Evolutionary conservation across 1,284 basidiomycete species (phyloP), one percentile per base, ranked within the genome.

Genomic region (Cutaneotrichosporon sp.): DNA sequence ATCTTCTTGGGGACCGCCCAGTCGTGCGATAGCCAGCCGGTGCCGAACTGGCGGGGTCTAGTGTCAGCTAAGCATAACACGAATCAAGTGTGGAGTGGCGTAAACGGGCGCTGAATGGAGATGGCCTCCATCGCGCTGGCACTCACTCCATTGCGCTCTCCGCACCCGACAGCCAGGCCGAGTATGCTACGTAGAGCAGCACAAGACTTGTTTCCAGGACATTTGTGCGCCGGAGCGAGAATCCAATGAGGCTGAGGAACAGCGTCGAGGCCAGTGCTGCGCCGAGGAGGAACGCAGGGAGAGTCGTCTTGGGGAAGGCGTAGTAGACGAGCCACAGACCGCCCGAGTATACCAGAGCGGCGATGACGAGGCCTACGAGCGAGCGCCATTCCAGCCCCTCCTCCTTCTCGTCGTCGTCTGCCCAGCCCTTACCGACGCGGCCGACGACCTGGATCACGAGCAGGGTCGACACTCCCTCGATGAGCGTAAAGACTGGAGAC

Each of bases 171-270:
- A 75, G 61, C 74, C 74, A 75, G 2, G 72, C 72, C 17, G 69
- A 70, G 55, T 75, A 75, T 56, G 88, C 87, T 31, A 93, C 81
- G 69, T 91, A 89, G 38, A 92, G 78, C 3, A 89, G 85, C 37
- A 94, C 81, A 39, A 88, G 84, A 14, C 86, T 85, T 3, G 91
- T 91, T 72, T 97, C 92, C 54, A 97, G 86, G 37, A 94, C 87
- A 64, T 93, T 96, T 42, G 92, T 96, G 46, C 90, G 81, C 51
- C 90, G 82, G 55, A 92, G 74, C 11, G 82, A 83, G 72, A 97
- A 94, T 5, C 90, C 90, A 60, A 97, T 94, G 59, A 89, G 80
- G 2, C 88, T 90, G 33, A 97, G 80, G 76, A 97, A 97, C 41
- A 93, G 55, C 14, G 72, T 70, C 8, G 74, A 55, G 2, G 72